Evolutionary conservation across 2,329 filamentous ascomycete species (phyloP).

Genomic region (Daldinia sp.): DNA sequence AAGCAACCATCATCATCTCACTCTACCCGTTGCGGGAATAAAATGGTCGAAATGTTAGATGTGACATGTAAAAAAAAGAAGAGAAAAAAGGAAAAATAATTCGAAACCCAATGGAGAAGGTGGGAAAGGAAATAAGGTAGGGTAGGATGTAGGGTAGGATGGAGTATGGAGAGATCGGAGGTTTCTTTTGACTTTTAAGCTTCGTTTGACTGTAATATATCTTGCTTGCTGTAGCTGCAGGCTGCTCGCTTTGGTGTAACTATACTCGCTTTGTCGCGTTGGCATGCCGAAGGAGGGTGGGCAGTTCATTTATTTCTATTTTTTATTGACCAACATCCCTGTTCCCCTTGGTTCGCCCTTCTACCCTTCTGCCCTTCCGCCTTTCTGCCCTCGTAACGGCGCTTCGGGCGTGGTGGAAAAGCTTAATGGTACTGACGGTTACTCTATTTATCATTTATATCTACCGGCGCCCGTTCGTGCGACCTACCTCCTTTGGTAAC

Average conservation of each 20-base stretch:
- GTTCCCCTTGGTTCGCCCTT: no score
- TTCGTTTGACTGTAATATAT: conserved; percentile 38
- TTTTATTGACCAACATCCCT: conserved; percentile 5
- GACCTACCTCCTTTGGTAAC: conserved; percentile 22
- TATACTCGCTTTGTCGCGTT: conserved; percentile 12
- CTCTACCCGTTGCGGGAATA: conserved; percentile 27
- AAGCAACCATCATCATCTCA: conserved; percentile 22
- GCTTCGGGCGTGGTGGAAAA: conserved; percentile 34
- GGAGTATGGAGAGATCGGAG: conserved; percentile 30
- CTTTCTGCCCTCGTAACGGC: conserved; percentile 16
- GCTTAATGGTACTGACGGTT: conserved; percentile 19
- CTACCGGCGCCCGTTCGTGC: conserved; percentile 24
- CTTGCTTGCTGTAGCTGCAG: conserved; percentile 37
- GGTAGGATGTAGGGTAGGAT: conserved; percentile 27
- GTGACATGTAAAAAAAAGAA: not conserved
- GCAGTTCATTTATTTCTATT: conserved; percentile 30
- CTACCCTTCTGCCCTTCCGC: no score
- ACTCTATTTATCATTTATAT: conserved; percentile 9
- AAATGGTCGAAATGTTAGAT: conserved; percentile 9
- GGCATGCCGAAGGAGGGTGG: conserved; percentile 20
- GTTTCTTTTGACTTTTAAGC: conserved; percentile 39
- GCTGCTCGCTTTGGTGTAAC: conserved; percentile 32
- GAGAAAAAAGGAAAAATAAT: not conserved
- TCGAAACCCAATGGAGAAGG: conserved; percentile 28
- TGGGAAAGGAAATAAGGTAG: conserved; percentile 25